Conservation (phyloP, 805 yeast species). For the Teunomyces tritomae region DNA sequence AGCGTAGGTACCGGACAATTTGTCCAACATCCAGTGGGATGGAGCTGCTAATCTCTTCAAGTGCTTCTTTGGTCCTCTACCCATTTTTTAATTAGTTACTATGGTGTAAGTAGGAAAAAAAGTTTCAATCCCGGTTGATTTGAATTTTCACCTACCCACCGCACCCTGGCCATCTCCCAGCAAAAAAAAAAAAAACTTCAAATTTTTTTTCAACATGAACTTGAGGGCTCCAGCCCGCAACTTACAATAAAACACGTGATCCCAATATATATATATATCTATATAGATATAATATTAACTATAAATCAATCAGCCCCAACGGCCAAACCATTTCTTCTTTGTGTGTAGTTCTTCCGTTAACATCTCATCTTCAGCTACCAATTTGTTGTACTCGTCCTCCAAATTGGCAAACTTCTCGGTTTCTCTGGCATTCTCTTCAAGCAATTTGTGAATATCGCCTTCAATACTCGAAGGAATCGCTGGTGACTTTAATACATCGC, state of each 20-base stretch:
- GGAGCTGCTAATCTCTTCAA: conserved; percentile 38
- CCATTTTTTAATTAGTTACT: conserved; percentile 48
- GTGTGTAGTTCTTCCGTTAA: conserved; percentile 21
- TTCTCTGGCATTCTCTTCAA: conserved; percentile 35
- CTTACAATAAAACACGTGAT: neutral
- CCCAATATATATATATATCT: neutral
- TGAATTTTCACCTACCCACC: neutral
- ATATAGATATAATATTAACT: neutral
- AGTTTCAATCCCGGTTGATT: neutral
- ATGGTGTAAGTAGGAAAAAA: neutral
- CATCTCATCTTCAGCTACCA: conserved; percentile 25
- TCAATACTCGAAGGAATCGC: conserved; percentile 33
- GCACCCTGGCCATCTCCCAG: neutral
- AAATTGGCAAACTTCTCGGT: conserved; percentile 37
- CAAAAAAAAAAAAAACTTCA: neutral
- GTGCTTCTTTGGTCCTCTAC: conserved; percentile 63
- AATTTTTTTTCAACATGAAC: neutral
- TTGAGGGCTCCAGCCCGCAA: neutral
- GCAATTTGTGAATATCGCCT: conserved; percentile 31
- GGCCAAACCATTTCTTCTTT: conserved; percentile 29
- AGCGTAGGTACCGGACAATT: conserved; percentile 35
- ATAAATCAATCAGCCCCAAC: conserved; percentile 15
- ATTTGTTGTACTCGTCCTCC: conserved; percentile 33
- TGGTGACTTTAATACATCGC: conserved; percentile 9
- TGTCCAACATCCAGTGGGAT: conserved; percentile 40